Conservation (phyloP, 2,329 filamentous ascomycete species). For the Diaporthe helianthi region DNA sequence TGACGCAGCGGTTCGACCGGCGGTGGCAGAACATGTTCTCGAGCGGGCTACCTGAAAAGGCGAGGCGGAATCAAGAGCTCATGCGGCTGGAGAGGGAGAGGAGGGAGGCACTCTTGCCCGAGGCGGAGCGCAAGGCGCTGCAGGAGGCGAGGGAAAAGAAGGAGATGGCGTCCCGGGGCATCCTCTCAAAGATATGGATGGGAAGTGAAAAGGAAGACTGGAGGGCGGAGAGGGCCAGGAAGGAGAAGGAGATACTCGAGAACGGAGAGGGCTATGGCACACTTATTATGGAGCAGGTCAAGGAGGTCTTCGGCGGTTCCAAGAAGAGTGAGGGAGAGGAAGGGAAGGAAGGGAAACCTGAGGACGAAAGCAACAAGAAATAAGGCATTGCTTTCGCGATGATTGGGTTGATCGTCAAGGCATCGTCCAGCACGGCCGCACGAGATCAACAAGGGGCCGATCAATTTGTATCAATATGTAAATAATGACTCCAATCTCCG, state of each 20-base stretch:
- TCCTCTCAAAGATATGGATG: conserved; percentile 63
- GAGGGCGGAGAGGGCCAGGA: conserved; percentile 58
- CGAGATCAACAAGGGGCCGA: neutral
- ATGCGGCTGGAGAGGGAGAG: conserved; percentile 54
- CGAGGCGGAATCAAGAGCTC: conserved; percentile 54
- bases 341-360: conserved; percentile 40
- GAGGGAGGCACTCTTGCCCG: conserved; percentile 44
- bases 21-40: conserved; percentile 55
- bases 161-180: conserved; percentile 37
- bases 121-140: conserved; percentile 43
- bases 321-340: conserved; percentile 42
- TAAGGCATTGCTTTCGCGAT: conserved; percentile 13
- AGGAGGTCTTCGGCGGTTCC: conserved; percentile 54
- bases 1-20: conserved; percentile 54
- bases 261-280: conserved; percentile 64
- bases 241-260: conserved; percentile 60
- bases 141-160: conserved; percentile 39
- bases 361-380: conserved; percentile 37
- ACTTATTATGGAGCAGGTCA: conserved; percentile 63
- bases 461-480: conserved; percentile 11
- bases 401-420: neutral
- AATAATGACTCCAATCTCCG: conserved; percentile 4
- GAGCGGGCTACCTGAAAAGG: conserved; percentile 64
- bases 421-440: neutral
- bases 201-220: conserved; percentile 62